A percentile compares a stretch with the other conserved stretches of the same genome.
These are phyloP conservation scores for Leucosporidium yakuticum DNA, from an alignment of 768 basidiomycete species.

Conservation along the genomic window DNA sequence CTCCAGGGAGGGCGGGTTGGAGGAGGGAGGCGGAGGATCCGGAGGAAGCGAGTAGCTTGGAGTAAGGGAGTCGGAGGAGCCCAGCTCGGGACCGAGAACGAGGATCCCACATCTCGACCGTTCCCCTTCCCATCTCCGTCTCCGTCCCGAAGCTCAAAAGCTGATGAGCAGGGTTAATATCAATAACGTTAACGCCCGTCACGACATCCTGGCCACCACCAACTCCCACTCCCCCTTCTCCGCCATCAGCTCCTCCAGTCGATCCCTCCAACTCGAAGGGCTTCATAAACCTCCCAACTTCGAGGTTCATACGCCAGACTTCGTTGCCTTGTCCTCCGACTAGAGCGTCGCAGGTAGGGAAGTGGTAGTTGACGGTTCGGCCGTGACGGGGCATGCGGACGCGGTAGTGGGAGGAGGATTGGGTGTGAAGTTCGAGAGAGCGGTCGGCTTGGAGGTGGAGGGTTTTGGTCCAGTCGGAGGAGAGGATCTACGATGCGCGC, in stretches of 20 bases:
- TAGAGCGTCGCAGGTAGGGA: slow-evolving; percentile 84
- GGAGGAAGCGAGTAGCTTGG: slow-evolving; percentile 21
- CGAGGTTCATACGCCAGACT: slow-evolving; percentile 87
- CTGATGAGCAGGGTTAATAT: slow-evolving; percentile 89
- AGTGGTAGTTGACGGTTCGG: slow-evolving; percentile 85
- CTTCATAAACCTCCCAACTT: slow-evolving; percentile 85
- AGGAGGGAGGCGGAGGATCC: slow-evolving; percentile 30
- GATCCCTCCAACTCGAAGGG: slow-evolving; percentile 60
- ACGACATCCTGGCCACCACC: slow-evolving; percentile 52
- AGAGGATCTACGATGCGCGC: slow-evolving; percentile 60
- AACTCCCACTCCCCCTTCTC: slow-evolving; percentile 42
- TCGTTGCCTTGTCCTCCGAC: slow-evolving; percentile 78
- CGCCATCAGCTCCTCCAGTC: slow-evolving; percentile 45
- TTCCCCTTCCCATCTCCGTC: slow-evolving; percentile 55
- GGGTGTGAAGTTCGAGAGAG: slow-evolving; percentile 89
- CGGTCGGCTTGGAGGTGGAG: slow-evolving; percentile 92
- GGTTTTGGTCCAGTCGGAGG: slow-evolving; percentile 99
- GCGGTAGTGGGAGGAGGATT: slow-evolving; percentile 84
- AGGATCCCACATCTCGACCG: slow-evolving; percentile 94
- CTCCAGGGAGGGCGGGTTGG: slow-evolving; percentile 28
- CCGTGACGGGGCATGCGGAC: slow-evolving; percentile 93
- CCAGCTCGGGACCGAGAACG: slow-evolving; percentile 73
- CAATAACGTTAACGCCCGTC: slow-evolving; percentile 78
- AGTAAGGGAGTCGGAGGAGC: slow-evolving; percentile 52
- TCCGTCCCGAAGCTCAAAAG: slow-evolving; percentile 84